phyloP scores from a whole-genome alignment of 306 rosid species.

The Prunus dulcis region DNA sequence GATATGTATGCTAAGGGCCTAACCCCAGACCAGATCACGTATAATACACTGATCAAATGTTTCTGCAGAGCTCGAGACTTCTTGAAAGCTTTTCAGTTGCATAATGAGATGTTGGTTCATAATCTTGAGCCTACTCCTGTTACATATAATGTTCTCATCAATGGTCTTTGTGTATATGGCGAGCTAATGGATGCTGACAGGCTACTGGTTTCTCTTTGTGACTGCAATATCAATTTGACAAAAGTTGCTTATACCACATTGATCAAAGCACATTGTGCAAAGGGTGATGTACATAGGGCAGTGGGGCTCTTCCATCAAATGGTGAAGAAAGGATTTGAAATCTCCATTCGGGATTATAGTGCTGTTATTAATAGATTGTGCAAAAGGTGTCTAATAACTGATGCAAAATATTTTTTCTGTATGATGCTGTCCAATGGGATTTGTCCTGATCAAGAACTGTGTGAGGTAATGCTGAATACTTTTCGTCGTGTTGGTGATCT shows the following conservation, averaged over 20 bases:
- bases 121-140: conserved; percentile 44
- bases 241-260: conserved; percentile 43
- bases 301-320: conserved; percentile 35
- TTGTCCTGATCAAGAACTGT: conserved; percentile 44
- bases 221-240: conserved; percentile 28
- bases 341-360: conserved; percentile 47
- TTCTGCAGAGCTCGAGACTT: conserved; percentile 44
- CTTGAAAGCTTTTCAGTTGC: conserved; percentile 41
- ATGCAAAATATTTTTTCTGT: conserved; percentile 42
- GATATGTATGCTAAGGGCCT: conserved; percentile 37
- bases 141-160: conserved; percentile 46
- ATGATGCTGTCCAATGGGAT: conserved; percentile 50
- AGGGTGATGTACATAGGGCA: conserved; percentile 42
- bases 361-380: too few species aligned
- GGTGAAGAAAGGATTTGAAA: conserved; percentile 38
- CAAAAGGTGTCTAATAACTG: conserved; percentile 36
- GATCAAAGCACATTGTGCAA: conserved; percentile 52
- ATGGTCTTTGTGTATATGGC: conserved; percentile 53
- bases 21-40: conserved; percentile 45
- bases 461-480: conserved; percentile 38
- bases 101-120: conserved; percentile 44
- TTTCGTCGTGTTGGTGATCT: conserved; percentile 25
- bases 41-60: conserved; percentile 41
- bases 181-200: conserved; percentile 41
- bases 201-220: conserved; percentile 37